Percentiles rank a stretch among this genome's conserved stretches.
These are phyloP conservation scores for Fusarium xylarioides DNA, from an alignment of 2,329 filamentous ascomycete species.

Conservation along the genomic window DNA sequence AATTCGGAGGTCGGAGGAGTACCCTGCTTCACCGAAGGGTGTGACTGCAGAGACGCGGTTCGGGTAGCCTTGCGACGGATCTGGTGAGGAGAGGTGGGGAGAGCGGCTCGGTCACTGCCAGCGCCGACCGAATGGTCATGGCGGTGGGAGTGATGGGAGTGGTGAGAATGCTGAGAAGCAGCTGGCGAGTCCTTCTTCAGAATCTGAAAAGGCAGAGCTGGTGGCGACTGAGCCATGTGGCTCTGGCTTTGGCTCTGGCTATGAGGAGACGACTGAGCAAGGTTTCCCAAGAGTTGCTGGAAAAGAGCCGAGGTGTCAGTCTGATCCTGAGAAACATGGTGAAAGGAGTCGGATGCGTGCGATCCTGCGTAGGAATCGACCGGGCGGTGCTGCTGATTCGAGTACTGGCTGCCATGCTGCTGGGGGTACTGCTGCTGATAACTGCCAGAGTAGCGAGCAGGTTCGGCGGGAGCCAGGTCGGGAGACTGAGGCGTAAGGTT, in stretches of 20 bases:
- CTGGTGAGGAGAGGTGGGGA: constrained; percentile 56
- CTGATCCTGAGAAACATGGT: constrained; percentile 49
- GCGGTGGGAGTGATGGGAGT: constrained; percentile 48
- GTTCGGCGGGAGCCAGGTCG: constrained; percentile 43
- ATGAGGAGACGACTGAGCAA: constrained; percentile 53
- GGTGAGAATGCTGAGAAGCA: constrained; percentile 50
- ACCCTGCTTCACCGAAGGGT: constrained; percentile 40
- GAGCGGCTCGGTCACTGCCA: constrained; percentile 54
- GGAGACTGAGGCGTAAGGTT: constrained; percentile 58
- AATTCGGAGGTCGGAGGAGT: constrained; percentile 47
- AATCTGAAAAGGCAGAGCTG: constrained; percentile 55
- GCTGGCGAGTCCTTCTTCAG: constrained; percentile 61
- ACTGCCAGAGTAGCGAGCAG: constrained; percentile 42
- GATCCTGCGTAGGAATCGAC: constrained; percentile 42
- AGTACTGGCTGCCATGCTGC: constrained; percentile 35
- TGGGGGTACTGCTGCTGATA: constrained; percentile 43
- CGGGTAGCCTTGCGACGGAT: constrained; percentile 51
- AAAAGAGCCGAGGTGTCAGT: constrained; percentile 49
- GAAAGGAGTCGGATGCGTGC: constrained; percentile 41
- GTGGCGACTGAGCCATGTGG: constrained; percentile 38
- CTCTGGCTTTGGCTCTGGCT: constrained; percentile 53
- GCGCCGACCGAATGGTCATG: constrained; percentile 50
- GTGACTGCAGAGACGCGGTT: constrained; percentile 46
- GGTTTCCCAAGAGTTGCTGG: constrained; percentile 51
- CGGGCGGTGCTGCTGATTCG: constrained; percentile 39